Evolutionary conservation across 208 protist genomes (phyloP).

Genomic region (Wallacemonas sp.): DNA sequence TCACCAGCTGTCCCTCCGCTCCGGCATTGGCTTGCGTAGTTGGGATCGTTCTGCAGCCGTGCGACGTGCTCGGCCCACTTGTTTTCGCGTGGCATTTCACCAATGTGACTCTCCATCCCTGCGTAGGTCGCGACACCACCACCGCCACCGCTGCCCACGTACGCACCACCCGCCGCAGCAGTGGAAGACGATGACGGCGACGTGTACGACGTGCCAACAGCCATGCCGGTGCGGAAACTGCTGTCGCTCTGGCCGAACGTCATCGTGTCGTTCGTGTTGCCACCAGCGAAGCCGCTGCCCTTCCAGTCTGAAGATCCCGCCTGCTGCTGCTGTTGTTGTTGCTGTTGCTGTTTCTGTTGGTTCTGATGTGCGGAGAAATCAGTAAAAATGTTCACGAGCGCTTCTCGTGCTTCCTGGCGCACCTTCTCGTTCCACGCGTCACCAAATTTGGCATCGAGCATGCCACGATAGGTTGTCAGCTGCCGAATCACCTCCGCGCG

Average conservation of each 20-base stretch:
- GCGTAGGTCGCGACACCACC: constrained; percentile 7
- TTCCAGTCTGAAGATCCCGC: neutral
- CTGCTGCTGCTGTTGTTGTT: neutral
- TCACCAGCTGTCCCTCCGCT: constrained; percentile 1
- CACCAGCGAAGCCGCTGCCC: constrained; percentile 4
- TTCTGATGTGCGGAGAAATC: constrained; percentile 9
- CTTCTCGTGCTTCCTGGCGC: constrained; percentile 40
- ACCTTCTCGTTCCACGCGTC: constrained; percentile 72
- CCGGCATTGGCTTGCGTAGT: constrained; percentile 14
- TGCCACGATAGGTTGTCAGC: constrained; percentile 50
- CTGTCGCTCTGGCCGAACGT: neutral
- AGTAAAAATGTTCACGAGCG: constrained; percentile 52
- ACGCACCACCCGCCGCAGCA: too few species aligned
- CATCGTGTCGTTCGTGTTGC: neutral
- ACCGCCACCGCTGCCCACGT: constrained; percentile 1
- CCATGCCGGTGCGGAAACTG: neutral
- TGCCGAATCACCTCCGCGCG: constrained; percentile 25
- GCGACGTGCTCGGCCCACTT: constrained; percentile 38
- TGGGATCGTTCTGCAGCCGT: constrained; percentile 20
- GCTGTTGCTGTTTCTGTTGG: constrained; percentile 20
- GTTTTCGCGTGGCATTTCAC: constrained; percentile 49
- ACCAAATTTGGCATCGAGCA: constrained; percentile 38
- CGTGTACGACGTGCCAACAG: neutral
- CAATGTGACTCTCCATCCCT: constrained; percentile 24
- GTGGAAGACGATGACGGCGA: too few species aligned